Base-by-base conservation (phyloP, 164 flowering plant species). In the Aristolochia californica region DNA sequence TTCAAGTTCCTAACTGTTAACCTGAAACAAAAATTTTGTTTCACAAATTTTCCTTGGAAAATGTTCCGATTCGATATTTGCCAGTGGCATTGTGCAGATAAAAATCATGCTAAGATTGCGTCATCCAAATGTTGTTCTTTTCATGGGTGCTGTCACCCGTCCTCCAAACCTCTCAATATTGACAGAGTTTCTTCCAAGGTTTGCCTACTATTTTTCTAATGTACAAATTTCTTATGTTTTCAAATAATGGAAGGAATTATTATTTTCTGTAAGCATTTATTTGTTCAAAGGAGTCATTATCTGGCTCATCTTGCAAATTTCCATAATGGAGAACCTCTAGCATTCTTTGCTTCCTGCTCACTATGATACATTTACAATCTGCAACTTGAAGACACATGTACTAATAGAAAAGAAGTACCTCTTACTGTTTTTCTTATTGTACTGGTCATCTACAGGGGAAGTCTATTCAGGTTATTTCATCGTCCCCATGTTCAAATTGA, bases 101-200 rank as follows among this genome's bases (percentile, higher is more conserved):
- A 88, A 79, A 57, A 79, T 94, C 66, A 94, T 94, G 99, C 73
- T 82, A 57, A 85, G 97, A 72, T 69, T 94, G 70, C 78, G 97
- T 44, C 99, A 94, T 74, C 99, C 99, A 24, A 94, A 94, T 79
- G 93, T 89, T 56, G 97, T 94, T 64, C 97, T 94, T 68, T 89
- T 94, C 75, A 94, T 89, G 99, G 99, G 99, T 59, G 99, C 97
- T 15, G 94, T 94, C 58, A 85, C 96, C 47, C 84, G 84, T 17
- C 84, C 96, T 25, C 99, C 99, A 10, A 78, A 89, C 78, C 78
- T 90, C 59, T 94, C 99, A 18, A 94, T 94, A 65, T 62, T 94
- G 66, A 94, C 97, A 14, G 99, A 89, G 73, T 94, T 80, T 68
- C 87, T 86, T 59, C 97, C 97, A 48, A 84, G 97, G 97, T 86